Percentiles rank a stretch among this genome's conserved stretches.
These are phyloP conservation scores for Coemansia sp. DNA, from an alignment of 192 early-diverging fungal genomes.

Conservation along the genomic window DNA sequence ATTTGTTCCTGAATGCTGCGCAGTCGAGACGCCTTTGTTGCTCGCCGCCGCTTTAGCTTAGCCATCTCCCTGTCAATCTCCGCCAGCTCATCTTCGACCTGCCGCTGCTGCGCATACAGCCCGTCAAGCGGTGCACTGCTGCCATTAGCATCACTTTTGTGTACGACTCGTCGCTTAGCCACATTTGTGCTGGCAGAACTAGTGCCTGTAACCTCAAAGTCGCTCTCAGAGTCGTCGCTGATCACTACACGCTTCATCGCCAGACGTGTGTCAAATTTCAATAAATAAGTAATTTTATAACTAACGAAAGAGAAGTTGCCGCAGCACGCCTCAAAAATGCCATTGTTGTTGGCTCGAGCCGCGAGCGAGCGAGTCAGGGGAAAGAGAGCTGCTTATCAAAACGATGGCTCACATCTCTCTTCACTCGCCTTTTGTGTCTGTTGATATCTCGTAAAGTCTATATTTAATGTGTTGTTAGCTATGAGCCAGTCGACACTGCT, in stretches of 20 bases:
- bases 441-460: not conserved
- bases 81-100: constrained; percentile 26
- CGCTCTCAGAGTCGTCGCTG: constrained; percentile 15
- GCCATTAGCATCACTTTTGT: not conserved
- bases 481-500: not conserved
- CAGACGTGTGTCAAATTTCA: not conserved
- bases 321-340: not conserved
- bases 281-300: not conserved
- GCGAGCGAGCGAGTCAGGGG: not conserved
- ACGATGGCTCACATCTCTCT: not conserved
- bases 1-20: constrained; percentile 20
- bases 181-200: not conserved
- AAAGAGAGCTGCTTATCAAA: not conserved
- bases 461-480: not conserved
- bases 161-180: constrained; percentile 2
- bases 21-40: constrained; percentile 15
- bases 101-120: constrained; percentile 13
- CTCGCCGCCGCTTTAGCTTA: constrained; percentile 25
- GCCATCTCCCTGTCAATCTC: constrained; percentile 31
- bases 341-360: not conserved
- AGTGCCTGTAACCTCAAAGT: not conserved
- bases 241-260: constrained; percentile 8
- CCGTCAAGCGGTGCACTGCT: not conserved
- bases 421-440: not conserved
- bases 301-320: not conserved